Percentiles rank a stretch among this genome's conserved stretches.
Conservation (phyloP, 768 basidiomycete genomes). For the Gymnopilus dilepis region DNA sequence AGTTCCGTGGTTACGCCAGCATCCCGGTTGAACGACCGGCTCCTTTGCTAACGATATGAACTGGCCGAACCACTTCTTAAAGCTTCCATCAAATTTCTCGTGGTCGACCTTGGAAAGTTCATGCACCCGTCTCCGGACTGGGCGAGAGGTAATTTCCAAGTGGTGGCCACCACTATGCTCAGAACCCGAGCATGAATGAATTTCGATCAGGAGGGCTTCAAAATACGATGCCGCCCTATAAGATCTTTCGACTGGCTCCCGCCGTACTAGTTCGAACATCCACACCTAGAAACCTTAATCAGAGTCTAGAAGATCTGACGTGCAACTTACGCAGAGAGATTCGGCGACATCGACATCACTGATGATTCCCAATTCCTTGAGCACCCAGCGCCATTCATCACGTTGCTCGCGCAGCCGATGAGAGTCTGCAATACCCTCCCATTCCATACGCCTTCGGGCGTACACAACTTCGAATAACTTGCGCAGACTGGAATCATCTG, state of each 20-base stretch:
- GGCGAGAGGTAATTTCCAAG: not conserved
- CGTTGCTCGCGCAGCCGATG: too few species aligned
- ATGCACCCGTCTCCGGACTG: not conserved
- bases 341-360: too few species aligned
- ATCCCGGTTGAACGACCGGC: not conserved
- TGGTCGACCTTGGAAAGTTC: not conserved
- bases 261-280: too few species aligned
- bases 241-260: not conserved
- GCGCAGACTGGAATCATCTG: not conserved
- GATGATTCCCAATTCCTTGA: too few species aligned
- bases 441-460: too few species aligned
- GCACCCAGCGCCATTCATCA: too few species aligned
- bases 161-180: not conserved
- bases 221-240: not conserved
- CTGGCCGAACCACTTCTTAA: not conserved
- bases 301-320: too few species aligned
- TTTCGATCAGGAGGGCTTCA: not conserved
- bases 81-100: not conserved
- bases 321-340: too few species aligned
- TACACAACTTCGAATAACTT: not conserved
- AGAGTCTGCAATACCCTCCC: too few species aligned
- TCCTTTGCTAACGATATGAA: not conserved
- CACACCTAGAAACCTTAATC: too few species aligned
- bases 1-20: slow-evolving; percentile 25
- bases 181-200: not conserved